Conservation (phyloP, 2,329 filamentous ascomycete genomes). For the Cercospora sp. region DNA sequence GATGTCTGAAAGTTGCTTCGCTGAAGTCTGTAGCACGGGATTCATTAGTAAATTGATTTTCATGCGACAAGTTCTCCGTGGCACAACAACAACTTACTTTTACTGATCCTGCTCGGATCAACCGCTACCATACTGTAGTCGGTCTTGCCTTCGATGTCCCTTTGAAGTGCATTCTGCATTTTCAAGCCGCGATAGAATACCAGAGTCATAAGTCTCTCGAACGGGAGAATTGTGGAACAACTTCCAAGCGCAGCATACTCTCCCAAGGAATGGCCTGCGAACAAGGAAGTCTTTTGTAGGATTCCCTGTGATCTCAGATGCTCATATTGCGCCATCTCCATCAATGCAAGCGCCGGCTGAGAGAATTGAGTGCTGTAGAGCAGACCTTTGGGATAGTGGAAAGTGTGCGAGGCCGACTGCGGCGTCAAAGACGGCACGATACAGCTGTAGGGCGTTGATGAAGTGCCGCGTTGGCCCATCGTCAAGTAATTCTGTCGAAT, state of each 20-base stretch:
- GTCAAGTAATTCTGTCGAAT: not conserved
- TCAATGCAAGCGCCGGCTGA: not conserved
- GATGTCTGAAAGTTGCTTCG: not conserved
- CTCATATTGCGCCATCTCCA: not conserved
- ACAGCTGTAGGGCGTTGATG: not conserved
- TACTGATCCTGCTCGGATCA: not conserved
- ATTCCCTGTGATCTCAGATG: not conserved
- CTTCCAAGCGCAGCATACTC: not conserved
- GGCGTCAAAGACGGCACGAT: not conserved
- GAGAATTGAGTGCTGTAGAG: not conserved
- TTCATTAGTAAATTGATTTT: not conserved
- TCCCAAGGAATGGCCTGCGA: not conserved
- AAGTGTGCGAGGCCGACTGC: not conserved
- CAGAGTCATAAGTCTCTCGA: not conserved
- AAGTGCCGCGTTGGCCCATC: not conserved
- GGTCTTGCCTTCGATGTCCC: not conserved
- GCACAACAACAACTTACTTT: too few species aligned
- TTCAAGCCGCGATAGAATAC: not conserved
- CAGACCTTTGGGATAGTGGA: not conserved
- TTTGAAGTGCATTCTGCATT: not conserved
- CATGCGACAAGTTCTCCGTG: not conserved
- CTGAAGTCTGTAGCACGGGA: not conserved
- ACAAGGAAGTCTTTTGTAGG: not conserved
- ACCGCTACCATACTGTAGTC: not conserved
- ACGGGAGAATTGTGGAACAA: not conserved